Evolutionary conservation across 106 monocot genomes (phyloP), one percentile per base, ranked within the genome.

Genomic region (Allium cepa): DNA sequence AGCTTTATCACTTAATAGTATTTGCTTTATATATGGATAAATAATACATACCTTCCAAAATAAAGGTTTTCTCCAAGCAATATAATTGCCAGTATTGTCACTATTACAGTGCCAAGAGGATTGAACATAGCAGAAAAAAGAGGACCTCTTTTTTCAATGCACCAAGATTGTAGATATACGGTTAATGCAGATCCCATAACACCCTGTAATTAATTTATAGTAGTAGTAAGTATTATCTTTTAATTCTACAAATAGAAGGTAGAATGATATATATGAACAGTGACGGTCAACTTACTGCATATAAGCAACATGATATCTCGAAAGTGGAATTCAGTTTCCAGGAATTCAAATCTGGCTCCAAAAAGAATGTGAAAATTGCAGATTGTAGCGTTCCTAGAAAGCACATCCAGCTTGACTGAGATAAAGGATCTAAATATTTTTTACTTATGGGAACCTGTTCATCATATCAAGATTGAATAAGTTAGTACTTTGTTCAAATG

Each of bases 41-140:
- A 11, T 55, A 15, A 7, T 11, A 15, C 9, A 15, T 74, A 81
- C 88, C 84, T 88, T 61, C 88, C 88, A 47, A 81, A 3, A 59
- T 88, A 62, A 9, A 88, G 76, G 17, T 66, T 60, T 47, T 88
- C 84, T 17, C 71, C 70, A 66, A 88, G 84, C 0, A 87, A 1
- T 7, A 79, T 9, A 26, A 53, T 10, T 36, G 78, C 63, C 11
- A 74, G n/a, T 46, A 81, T 17, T 53, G 79, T 75, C 2, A 78
- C 76, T 57, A 86, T 70, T 45, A 86, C 64, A 4, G 86, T 79
- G 3, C 55, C 70, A 7, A 86, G 73, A 0, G 88, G 88, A 62
- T 67, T 78, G 49, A 88, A 88, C 73, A 84, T 57, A 9, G 84
- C 80, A 15, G 84, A 79, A 63, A 73, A 88, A 10, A 88, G 70